Base-by-base conservation (phyloP, 805 yeast species). In the Hyphopichia homilentoma region DNA sequence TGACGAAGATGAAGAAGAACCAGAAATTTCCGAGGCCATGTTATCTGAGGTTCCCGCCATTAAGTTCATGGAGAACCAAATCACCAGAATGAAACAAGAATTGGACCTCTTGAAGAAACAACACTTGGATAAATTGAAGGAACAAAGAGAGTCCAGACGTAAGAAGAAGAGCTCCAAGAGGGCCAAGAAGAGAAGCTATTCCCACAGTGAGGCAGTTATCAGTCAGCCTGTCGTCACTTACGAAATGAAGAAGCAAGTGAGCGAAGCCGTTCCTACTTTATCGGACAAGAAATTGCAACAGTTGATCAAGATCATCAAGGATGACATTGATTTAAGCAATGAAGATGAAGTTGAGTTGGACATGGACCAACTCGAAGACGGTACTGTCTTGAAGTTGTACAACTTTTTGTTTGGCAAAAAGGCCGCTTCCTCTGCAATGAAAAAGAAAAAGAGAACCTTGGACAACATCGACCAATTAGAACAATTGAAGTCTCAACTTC, bases 281-380 rank as follows among this genome's bases (percentile, higher is more conserved):
- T 75, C 87, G 27, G 94, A 88, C 44, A 78, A 81, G 58, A 86
- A 85, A 63, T 66, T 90, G 47, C 84, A 81, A 46, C 82, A 84
- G 38, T 95, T 88, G 21, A 73, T 90, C 40, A 77, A 83, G 32
- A 87, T 93, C 41, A 87, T 93, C 44, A 83, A 83, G 51, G 93
- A 84, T 56, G 79, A 74, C 47, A 54, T 67, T 32, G 68, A 63
- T 35, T 54, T 63, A 31, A 52, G 58, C 30, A 90, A 87, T 48
- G 97, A 90, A 36, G 97, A 93, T 40, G 70, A 65, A 65, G 93
- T 93, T 40, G 98, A 93, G 67, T 73, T 93, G 39, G 98, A 93
- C 59, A 84, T 93, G 80, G 97, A 93, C 55, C 83, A 83, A 59
- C 72, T 93, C 46, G 96, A 86, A 48, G 87, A 86, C 43, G 66